Evolutionary conservation across 228 moss, liverwort and hornwort genomes (phyloP).

Genomic region (Sphagnum fallax): DNA sequence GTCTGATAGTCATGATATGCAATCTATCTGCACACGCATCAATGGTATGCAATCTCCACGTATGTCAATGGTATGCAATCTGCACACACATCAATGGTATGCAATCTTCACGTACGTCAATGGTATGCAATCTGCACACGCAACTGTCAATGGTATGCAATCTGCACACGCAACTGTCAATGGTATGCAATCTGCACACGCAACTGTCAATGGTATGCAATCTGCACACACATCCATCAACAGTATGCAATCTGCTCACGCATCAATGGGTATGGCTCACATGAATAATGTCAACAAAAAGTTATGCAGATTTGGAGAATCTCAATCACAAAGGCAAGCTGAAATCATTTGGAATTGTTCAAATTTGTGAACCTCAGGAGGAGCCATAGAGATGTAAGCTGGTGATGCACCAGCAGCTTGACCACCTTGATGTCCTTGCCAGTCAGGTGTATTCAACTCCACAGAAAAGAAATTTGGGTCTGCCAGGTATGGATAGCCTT

Average conservation of each 20-base stretch:
- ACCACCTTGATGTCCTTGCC: slow-evolving; percentile 1
- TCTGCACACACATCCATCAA: background rate
- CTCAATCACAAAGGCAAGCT: too few species aligned
- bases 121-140: too few species aligned
- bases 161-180: background rate
- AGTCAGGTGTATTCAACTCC: slow-evolving; percentile 28
- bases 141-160: too few species aligned
- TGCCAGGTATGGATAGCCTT: slow-evolving; percentile 46
- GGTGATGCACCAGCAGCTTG: slow-evolving; percentile 11
- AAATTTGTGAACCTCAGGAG: slow-evolving; percentile 38
- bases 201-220: background rate
- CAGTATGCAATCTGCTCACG: background rate
- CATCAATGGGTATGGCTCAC: background rate
- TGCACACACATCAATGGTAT: too few species aligned
- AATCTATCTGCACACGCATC: slow-evolving; percentile 35
- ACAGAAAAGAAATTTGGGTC: slow-evolving; percentile 42
- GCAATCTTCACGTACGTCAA: too few species aligned
- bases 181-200: background rate
- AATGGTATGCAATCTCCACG: background rate
- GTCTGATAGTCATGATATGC: slow-evolving; percentile 38
- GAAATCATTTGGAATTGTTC: background rate
- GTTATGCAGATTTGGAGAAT: too few species aligned
- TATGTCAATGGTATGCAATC: background rate
- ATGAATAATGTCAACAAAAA: background rate
- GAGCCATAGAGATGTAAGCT: slow-evolving; percentile 56